Percentiles rank a stretch among this genome's conserved stretches.
Conservation (phyloP, 768 basidiomycete species). For the Wakefieldia striispora region DNA sequence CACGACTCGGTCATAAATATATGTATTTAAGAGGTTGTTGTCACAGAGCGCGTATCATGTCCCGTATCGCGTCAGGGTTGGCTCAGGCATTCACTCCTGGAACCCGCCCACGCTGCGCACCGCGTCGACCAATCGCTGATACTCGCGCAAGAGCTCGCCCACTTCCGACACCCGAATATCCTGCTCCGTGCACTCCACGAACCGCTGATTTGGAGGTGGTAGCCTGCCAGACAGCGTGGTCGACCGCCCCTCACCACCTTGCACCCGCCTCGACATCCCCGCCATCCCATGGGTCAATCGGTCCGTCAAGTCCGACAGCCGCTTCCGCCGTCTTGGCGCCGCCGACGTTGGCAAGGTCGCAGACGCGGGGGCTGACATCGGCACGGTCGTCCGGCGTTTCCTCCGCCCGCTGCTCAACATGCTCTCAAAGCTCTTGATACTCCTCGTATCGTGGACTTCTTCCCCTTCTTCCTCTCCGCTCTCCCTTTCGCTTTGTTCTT, state of each 20-base stretch:
- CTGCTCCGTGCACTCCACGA: constrained; percentile 67
- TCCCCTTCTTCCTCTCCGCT: constrained; percentile 28
- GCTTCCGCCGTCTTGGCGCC: constrained; percentile 52
- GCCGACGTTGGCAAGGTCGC: too few species aligned
- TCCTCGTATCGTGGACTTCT: constrained; percentile 56
- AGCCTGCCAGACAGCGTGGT: constrained; percentile 41
- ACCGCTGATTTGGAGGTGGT: constrained; percentile 64
- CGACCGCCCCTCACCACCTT: constrained; percentile 19
- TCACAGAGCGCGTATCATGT: too few species aligned
- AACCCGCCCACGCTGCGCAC: constrained; percentile 53
- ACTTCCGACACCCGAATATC: constrained; percentile 85
- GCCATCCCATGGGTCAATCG: constrained; percentile 73
- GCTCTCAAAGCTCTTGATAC: constrained; percentile 83
- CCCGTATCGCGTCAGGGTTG: too few species aligned
- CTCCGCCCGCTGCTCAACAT: constrained; percentile 56
- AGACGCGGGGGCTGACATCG: not conserved
- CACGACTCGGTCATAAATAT: too few species aligned
- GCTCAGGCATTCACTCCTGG: constrained; percentile 13
- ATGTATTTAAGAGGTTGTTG: too few species aligned
- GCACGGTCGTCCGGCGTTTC: constrained; percentile 16
- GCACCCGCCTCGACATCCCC: constrained; percentile 45
- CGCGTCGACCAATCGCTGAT: constrained; percentile 72
- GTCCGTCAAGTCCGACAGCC: constrained; percentile 52
- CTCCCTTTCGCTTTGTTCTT: constrained; percentile 23
- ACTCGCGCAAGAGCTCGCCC: constrained; percentile 75